Evolutionary conservation across 148 eudicot species (phyloP).

Genomic region (Cornus controversa): DNA sequence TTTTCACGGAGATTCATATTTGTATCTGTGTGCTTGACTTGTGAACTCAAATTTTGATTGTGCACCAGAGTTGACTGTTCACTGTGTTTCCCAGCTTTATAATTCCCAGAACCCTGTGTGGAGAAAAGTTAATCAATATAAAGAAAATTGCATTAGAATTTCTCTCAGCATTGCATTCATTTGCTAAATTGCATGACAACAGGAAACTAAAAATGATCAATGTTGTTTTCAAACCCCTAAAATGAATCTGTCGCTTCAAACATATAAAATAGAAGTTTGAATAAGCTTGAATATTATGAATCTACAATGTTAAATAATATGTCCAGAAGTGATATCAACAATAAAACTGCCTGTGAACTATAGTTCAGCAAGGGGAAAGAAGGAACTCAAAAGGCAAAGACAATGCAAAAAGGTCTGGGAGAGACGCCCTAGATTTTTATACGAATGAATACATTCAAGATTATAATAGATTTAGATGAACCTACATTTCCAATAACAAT

Average conservation of each 20-base stretch:
- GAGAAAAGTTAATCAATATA: neutral
- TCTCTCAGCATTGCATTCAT: neutral
- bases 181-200: neutral
- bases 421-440: neutral
- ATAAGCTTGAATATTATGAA: neutral
- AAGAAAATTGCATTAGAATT: neutral
- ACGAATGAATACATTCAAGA: neutral
- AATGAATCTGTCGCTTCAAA: neutral
- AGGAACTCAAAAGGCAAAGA: neutral
- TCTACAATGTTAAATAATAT: no score
- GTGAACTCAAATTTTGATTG: constrained; percentile 19
- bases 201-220: neutral
- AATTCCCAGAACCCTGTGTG: constrained; percentile 36
- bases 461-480: neutral
- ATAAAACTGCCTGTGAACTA: neutral
- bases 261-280: neutral
- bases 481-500: constrained; percentile 50
- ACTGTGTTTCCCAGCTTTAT: constrained; percentile 34
- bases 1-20: constrained; percentile 18
- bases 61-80: constrained; percentile 24
- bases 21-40: constrained; percentile 11
- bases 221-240: neutral
- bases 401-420: neutral
- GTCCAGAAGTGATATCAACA: no score
- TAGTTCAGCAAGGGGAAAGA: neutral